phyloP scores from a whole-genome alignment of 73 alveolate genomes.

The Blepharisma japonicum region DNA sequence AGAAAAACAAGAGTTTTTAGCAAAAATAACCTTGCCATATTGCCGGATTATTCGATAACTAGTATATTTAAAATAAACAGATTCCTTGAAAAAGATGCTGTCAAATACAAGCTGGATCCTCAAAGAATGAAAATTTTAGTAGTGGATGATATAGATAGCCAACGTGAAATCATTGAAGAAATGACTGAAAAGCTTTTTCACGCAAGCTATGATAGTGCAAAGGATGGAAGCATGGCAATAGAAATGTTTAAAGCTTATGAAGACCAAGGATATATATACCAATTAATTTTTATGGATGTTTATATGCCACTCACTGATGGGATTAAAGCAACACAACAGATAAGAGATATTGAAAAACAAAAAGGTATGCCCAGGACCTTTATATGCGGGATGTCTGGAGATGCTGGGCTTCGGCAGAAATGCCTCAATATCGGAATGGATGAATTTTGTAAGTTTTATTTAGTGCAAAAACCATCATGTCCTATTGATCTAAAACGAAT shows the following conservation, averaged over 20 bases:
- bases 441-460: conserved; percentile 1
- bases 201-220: conserved; percentile 13
- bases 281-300: conserved; percentile 10
- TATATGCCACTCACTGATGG: conserved; percentile 9
- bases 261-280: conserved; percentile 20
- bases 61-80: too few relatives aligned
- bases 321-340: background rate
- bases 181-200: background rate
- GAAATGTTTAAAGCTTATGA: conserved; percentile 12
- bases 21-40: too few relatives aligned
- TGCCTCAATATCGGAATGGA: background rate
- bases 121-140: background rate
- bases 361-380: conserved; percentile 7
- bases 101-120: background rate
- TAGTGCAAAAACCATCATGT: background rate
- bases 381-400: conserved; percentile 15
- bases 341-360: conserved; percentile 18
- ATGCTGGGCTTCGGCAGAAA: background rate
- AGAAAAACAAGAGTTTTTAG: too few relatives aligned
- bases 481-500: too few relatives aligned
- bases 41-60: too few relatives aligned
- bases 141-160: background rate
- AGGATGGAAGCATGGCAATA: conserved; percentile 3
- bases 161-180: background rate
- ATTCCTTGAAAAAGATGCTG: too few relatives aligned